These are phyloP conservation scores for Hanseniaspora uvarum DNA, from an alignment of 1,139 yeast species.

Conservation along the genomic window DNA sequence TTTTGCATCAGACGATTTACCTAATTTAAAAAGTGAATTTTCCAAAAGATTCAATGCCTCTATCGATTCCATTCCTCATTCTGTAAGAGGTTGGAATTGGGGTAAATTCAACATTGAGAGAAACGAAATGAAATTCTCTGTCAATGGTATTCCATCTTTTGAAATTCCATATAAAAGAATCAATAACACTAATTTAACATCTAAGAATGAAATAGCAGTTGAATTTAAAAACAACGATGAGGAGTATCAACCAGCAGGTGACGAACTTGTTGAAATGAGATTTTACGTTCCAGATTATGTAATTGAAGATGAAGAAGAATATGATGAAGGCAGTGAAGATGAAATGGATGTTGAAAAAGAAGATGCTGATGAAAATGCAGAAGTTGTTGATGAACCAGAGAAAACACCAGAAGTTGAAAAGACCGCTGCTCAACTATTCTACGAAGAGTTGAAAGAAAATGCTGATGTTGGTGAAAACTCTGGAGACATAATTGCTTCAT, in stretches of 20 bases:
- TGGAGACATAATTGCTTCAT: slow-evolving; percentile 94
- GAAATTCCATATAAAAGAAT: slow-evolving; percentile 78
- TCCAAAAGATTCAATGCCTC: slow-evolving; percentile 63
- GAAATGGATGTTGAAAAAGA: slow-evolving; percentile 21
- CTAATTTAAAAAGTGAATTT: slow-evolving; percentile 69
- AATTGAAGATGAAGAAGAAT: slow-evolving; percentile 38
- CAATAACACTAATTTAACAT: slow-evolving; percentile 80
- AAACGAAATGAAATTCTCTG: slow-evolving; percentile 76
- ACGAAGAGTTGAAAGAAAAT: slow-evolving; percentile 81
- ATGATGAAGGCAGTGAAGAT: slow-evolving; percentile 34
- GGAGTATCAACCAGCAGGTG: slow-evolving; percentile 67
- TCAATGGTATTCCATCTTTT: slow-evolving; percentile 81
- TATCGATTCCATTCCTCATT: slow-evolving; percentile 78
- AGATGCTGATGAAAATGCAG: slow-evolving; percentile 25
- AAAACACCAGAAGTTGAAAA: slow-evolving; percentile 39
- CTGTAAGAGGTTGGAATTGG: slow-evolving; percentile 98
- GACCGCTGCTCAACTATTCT: slow-evolving; percentile 73
- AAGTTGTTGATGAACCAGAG: slow-evolving; percentile 28
- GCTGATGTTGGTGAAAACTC: slow-evolving; percentile 96
- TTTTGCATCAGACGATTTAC: slow-evolving; percentile 72
- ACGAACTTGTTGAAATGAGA: slow-evolving; percentile 88
- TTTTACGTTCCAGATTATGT: slow-evolving; percentile 82
- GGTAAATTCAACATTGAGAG: slow-evolving; percentile 88
- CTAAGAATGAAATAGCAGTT: slow-evolving; percentile 85
- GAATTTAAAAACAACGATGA: slow-evolving; percentile 62